phyloP scores from a whole-genome alignment of 2,329 filamentous ascomycete species.

The Neofusicoccum laricinum region DNA sequence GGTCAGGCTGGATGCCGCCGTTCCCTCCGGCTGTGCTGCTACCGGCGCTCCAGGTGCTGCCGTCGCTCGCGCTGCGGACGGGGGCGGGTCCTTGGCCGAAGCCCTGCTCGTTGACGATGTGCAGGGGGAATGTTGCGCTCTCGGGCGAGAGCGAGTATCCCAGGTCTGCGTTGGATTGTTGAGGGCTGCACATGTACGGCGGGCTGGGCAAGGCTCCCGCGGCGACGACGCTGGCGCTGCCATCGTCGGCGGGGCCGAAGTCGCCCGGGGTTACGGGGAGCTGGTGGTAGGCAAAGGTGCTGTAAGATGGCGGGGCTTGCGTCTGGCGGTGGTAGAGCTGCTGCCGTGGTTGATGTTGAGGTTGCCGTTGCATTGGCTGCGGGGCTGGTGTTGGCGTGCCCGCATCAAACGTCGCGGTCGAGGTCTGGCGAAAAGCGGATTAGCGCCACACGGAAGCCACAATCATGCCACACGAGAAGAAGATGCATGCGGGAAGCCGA shows the following conservation, averaged over 20 bases:
- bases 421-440: constrained; percentile 24
- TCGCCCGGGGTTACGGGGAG: constrained; percentile 39
- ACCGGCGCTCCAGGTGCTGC: not conserved
- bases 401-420: constrained; percentile 33
- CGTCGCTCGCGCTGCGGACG: constrained; percentile 19
- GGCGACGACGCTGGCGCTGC: constrained; percentile 22
- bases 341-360: not conserved
- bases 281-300: constrained; percentile 31
- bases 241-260: constrained; percentile 38
- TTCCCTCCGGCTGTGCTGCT: not conserved
- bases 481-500: not conserved
- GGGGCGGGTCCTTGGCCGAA: not conserved
- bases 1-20: constrained; percentile 22
- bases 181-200: constrained; percentile 35
- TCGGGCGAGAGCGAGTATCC: not conserved
- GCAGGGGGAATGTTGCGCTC: not conserved
- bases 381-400: constrained; percentile 24
- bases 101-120: constrained; percentile 10
- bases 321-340: constrained; percentile 15
- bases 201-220: not conserved
- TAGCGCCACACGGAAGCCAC: not conserved
- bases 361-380: not conserved
- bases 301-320: constrained; percentile 25
- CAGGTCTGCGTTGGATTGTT: constrained; percentile 27
- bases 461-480: not conserved